Conservation (phyloP, 768 basidiomycete genomes). For the Leucocoprinus sp. region DNA sequence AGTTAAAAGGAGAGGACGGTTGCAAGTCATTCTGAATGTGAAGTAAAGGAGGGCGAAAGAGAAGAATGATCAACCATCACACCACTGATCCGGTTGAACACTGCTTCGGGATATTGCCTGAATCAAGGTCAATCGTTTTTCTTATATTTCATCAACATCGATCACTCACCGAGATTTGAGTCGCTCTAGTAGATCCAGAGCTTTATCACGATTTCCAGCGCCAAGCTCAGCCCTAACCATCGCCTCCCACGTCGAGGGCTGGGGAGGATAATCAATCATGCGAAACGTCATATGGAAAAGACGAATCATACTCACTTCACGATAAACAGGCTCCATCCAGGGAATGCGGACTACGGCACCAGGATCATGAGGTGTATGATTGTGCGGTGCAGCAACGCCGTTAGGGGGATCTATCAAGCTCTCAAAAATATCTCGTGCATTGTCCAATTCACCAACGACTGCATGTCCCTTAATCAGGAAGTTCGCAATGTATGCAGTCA, state of each 20-base stretch:
- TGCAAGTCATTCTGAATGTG: too few relatives aligned
- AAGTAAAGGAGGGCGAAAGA: too few relatives aligned
- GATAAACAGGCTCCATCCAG: constrained; percentile 59
- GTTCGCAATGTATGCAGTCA: constrained; percentile 96
- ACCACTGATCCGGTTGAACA: constrained; percentile 71
- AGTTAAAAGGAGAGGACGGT: too few relatives aligned
- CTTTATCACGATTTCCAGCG: constrained; percentile 63
- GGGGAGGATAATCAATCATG: constrained; percentile 5
- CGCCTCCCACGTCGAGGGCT: constrained; percentile 91
- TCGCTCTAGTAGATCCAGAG: constrained; percentile 59
- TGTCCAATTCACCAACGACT: constrained; percentile 57
- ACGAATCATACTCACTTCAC: constrained; percentile 49
- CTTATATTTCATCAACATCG: not conserved
- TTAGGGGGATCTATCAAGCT: constrained; percentile 67
- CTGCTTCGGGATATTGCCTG: constrained; percentile 72
- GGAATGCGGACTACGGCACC: constrained; percentile 22
- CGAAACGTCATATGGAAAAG: not conserved
- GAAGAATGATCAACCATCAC: constrained; percentile 68
- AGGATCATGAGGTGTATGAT: constrained; percentile 70
- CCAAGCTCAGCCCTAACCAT: constrained; percentile 92
- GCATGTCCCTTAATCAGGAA: constrained; percentile 69
- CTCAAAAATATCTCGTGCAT: constrained; percentile 76
- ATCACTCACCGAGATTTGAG: constrained; percentile 58
- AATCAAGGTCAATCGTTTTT: not conserved
- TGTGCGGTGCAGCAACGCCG: constrained; percentile 83